These are phyloP conservation scores for Pezicula neosporulosa DNA, from an alignment of 2,329 filamentous ascomycete genomes.

Conservation along the genomic window DNA sequence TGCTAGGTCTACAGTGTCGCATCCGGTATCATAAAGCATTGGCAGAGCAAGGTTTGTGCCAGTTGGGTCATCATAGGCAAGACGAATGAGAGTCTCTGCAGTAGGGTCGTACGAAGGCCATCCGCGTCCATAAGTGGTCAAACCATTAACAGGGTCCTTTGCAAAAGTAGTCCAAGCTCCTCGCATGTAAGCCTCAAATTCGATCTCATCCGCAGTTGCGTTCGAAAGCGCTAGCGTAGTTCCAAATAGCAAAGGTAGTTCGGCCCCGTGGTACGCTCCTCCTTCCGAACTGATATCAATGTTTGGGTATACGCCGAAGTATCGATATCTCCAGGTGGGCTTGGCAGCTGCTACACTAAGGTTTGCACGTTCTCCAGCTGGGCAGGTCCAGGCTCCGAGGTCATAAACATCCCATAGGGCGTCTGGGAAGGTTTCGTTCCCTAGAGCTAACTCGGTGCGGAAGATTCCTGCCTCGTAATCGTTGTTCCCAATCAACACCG, in stretches of 20 bases:
- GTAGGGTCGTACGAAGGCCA: constrained; percentile 19
- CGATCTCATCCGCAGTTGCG: constrained; percentile 20
- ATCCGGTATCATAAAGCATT: constrained; percentile 9
- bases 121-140: constrained; percentile 18
- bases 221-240: constrained; percentile 14
- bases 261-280: constrained; percentile 29
- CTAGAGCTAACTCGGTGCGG: background rate
- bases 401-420: constrained; percentile 17
- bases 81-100: constrained; percentile 16
- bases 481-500: constrained; percentile 17
- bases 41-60: constrained; percentile 16
- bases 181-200: constrained; percentile 23
- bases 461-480: constrained; percentile 21
- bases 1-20: constrained; percentile 11
- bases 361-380: constrained; percentile 17
- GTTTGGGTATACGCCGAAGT: constrained; percentile 28
- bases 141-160: constrained; percentile 27
- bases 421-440: background rate
- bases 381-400: constrained; percentile 24
- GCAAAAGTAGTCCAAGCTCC: constrained; percentile 32
- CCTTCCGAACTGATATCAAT: constrained; percentile 20
- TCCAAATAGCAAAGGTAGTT: constrained; percentile 26
- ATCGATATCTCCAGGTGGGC: constrained; percentile 32
- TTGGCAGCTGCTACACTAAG: constrained; percentile 15
- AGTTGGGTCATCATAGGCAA: constrained; percentile 17